A percentile compares a stretch with the other conserved stretches of the same genome.
These are phyloP conservation scores for Paecilomyces formosus DNA, from an alignment of 2,329 filamentous ascomycete species.

Conservation along the genomic window DNA sequence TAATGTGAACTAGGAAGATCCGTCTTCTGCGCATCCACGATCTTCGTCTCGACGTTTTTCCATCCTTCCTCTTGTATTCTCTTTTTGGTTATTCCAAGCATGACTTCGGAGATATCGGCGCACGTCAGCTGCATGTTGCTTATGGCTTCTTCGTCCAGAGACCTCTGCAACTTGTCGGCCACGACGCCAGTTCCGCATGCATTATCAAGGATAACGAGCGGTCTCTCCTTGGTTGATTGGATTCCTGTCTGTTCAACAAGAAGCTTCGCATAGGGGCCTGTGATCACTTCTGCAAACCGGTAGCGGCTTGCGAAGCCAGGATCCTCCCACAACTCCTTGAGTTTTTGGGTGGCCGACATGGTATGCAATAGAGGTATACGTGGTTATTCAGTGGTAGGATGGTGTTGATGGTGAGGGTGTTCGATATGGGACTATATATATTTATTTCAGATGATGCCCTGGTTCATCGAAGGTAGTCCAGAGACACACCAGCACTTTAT, in stretches of 20 bases:
- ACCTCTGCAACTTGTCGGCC: conserved; percentile 37
- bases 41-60: conserved; percentile 37
- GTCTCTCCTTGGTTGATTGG: conserved; percentile 8
- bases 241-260: conserved; percentile 24
- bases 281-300: conserved; percentile 21
- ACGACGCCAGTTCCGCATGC: conserved; percentile 49
- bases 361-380: not conserved
- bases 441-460: not conserved
- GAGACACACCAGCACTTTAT: not conserved
- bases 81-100: conserved; percentile 29
- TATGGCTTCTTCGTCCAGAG: conserved; percentile 19
- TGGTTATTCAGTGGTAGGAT: not conserved
- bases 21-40: conserved; percentile 44
- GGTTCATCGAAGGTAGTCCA: not conserved
- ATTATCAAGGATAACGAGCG: conserved; percentile 41
- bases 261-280: conserved; percentile 18
- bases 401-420: not conserved
- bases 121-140: not conserved
- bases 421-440: not conserved
- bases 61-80: conserved; percentile 38
- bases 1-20: conserved; percentile 31
- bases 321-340: conserved; percentile 10
- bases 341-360: not conserved
- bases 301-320: conserved; percentile 17
- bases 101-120: conserved; percentile 7